A percentile compares a stretch with the other conserved stretches of the same genome.
Evolutionary conservation across 768 basidiomycete genomes (phyloP).

Genomic region (Astraeus odoratus): DNA sequence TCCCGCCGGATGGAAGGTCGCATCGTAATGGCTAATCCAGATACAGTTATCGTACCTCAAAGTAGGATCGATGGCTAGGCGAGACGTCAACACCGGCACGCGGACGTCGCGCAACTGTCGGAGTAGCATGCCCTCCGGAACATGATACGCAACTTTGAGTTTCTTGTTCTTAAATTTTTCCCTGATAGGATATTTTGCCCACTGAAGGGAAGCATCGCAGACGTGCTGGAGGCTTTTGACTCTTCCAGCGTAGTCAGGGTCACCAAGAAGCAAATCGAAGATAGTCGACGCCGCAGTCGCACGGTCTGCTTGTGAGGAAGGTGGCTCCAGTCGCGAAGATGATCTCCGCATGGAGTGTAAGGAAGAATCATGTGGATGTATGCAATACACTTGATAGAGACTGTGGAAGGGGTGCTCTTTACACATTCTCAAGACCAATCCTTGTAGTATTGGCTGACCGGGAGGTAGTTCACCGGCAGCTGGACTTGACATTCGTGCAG

Average conservation of each 20-base stretch:
- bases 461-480: conserved; percentile 20
- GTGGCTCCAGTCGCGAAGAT: conserved; percentile 37
- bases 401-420: conserved; percentile 91
- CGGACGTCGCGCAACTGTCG: conserved; percentile 43
- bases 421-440: conserved; percentile 68
- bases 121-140: conserved; percentile 44
- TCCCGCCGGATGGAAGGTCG: conserved; percentile 56
- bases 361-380: conserved; percentile 36
- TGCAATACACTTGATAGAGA: conserved; percentile 81
- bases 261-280: conserved; percentile 45
- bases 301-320: conserved; percentile 50
- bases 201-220: conserved; percentile 62
- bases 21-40: conserved; percentile 61
- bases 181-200: conserved; percentile 60
- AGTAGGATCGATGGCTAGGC: conserved; percentile 63
- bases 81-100: conserved; percentile 81
- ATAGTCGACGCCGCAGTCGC: conserved; percentile 58
- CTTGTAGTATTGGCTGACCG: conserved; percentile 56
- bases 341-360: conserved; percentile 32
- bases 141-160: conserved; percentile 22
- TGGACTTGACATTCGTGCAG: conserved; percentile 70
- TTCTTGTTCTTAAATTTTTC: conserved; percentile 20
- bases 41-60: conserved; percentile 61
- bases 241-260: conserved; percentile 31
- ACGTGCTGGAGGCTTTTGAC: conserved; percentile 50